Base-by-base conservation (phyloP, 768 basidiomycete genomes). In the Suillus sp. region DNA sequence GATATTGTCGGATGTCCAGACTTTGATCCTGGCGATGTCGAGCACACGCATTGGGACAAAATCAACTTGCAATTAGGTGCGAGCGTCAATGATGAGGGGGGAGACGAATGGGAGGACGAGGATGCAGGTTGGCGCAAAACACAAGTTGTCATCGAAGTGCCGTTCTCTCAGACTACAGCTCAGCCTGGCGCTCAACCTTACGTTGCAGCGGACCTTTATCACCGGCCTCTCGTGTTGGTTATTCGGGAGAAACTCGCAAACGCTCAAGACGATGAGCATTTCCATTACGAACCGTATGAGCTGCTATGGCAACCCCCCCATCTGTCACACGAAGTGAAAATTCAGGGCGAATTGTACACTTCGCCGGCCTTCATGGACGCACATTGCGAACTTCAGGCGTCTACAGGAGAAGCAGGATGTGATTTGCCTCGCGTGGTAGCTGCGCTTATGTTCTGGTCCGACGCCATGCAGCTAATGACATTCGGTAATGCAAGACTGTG, bases 401-500 rank as follows among this genome's bases (percentile, higher is more conserved):
- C 64, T 10, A 64, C 66, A 3, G 51, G 50, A 8, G 71, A 71
- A 32, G 51, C 64, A 1, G 68, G 51, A 2, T 66, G 69, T 59
- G 58, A 62, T 25, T 61, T 72, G 11, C 70, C 69, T 6, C 56
- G 62, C 0, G 61, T 43, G 4, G 47, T 69, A 16, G 61, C 25
- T 2, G 64, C 56, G 0, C 51, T 68, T 20, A 65, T 70, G 61
- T 65, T 69, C 32, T 68, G 63, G 63, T 73, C 71, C 0, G 71
- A 72, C 40, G 51, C 66, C 1, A 71, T 66, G 5, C 70, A 69
- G 32, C 42, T 71, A 18, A 63, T 68, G 4, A 53, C 69, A 7
- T 72, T 73, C 42, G 69, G 71, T 2, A 60, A 66, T 14, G 62
- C 66, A 4, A 64, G 64, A 50, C 57, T 69, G 0, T 73, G 72